Base-by-base conservation (phyloP, 1,139 yeast species). In the Suhomyces atakaporum region DNA sequence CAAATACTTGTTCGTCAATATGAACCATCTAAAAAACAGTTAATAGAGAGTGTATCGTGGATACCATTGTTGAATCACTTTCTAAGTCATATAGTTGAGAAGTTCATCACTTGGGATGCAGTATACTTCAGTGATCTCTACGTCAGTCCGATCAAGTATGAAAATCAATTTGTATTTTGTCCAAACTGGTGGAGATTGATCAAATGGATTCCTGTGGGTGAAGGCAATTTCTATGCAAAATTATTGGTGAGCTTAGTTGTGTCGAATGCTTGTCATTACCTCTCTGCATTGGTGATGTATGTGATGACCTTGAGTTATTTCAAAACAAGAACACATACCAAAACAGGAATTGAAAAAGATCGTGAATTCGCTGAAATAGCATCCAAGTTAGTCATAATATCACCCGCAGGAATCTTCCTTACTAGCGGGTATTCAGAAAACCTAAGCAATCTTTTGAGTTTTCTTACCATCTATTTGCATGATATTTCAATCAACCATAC, bases 81-180 rank as follows among this genome's bases (percentile, higher is more conserved):
- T 21, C 14, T 40, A n/a, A 33, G 33, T 5, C 42, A 53, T 19
- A 41, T 69, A 1, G 60, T 73, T 29, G 66, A 76, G 30, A 77
- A 79, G 41, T 64, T 86, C 7, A 64, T 85, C 21, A 73, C 81
- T 5, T 90, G 97, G 97, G 98, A 92, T 58, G 73, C 83, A 2
- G 95, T 89, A 0, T 88, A 83, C 58, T 89, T 85, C 53, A 60
- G 77, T 16, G 78, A 81, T 33, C 54, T 81, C 31, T 78, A 84
- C 25, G 56, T 62, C 13, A 61, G 75, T 18, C 79, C 73, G 0
- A 62, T 73, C 19, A 56, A 59, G 24, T 89, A 71, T 58, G 97
- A 92, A 57, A 96, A 92, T 57, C 95, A 88, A 61, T 85, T 79
- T 73, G 97, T 95, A 7, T 92, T 88, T 57, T 82, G 95, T 26